Evolutionary conservation across 352 stramenopile genomes (phyloP), one percentile per base, ranked within the genome.

Genomic region (Phytophthora hybrid): DNA sequence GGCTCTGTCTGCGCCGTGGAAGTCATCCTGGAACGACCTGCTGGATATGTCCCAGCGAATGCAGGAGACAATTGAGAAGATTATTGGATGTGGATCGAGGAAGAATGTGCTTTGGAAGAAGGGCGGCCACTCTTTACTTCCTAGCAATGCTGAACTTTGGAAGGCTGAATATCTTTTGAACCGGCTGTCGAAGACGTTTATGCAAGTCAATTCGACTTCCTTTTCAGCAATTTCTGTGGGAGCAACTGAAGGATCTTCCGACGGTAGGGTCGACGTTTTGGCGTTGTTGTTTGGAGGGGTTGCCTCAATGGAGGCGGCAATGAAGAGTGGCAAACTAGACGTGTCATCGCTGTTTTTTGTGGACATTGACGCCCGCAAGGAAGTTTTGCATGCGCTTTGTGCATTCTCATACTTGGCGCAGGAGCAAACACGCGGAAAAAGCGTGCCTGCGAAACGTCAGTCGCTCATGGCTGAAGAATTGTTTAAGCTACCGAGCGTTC

Each of bases 41-140:
- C 58, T 84, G 13, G 86, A 95, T 58, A 95, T 95, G 88, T 68
- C 71, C 0, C 80, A 95, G 29, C 85, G 90, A 16, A 85, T 95
- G 59, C 74, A 94, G 55, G 80, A 84, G 16, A 88, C 82, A 26
- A 94, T 97, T 51, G 76, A 87, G 29, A 84, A 84, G 52, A 69
- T 88, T 10, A 93, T 97, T 19, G 90, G 90, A 3, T 91, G 87
- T 29, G 61, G 72, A 2, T 74, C 83, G 4, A 80, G 79, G 54
- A 96, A 94, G 63, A 86, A 97, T 66, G 85, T 91, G 19, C 77
- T 99, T 14, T 98, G 96, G 94, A 99, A 99, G 69, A 91, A 87
- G 59, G 95, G 95, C 59, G 93, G 94, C 1, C 93, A 98, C 54
- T 84, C 85, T 6, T 67, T 95, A 18, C 69, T 95, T n/a, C 88